These are phyloP conservation scores for Colletotrichum australisinense DNA, from an alignment of 2,329 filamentous ascomycete species.

Conservation along the genomic window DNA sequence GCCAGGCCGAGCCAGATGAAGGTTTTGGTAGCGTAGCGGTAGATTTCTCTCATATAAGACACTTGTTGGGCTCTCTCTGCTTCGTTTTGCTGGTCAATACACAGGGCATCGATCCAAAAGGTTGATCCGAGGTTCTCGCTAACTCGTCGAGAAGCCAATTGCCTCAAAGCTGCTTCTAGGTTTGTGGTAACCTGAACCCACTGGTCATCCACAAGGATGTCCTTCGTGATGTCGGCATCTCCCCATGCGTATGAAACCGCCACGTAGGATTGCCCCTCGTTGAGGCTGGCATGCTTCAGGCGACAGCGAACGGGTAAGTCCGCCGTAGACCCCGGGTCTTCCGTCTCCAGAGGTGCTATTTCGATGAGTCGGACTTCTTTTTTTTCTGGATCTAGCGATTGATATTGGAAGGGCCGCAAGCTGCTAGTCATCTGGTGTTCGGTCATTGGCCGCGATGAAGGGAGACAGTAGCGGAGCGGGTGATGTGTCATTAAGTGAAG, in stretches of 20 bases:
- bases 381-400: background rate
- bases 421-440: background rate
- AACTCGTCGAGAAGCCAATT: background rate
- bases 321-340: background rate
- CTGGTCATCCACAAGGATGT: background rate
- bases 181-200: background rate
- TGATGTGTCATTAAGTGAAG: background rate
- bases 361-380: constrained; percentile 10
- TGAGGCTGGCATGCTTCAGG: background rate
- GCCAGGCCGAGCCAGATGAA: constrained; percentile 6
- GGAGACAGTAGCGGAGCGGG: no score
- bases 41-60: constrained; percentile 1
- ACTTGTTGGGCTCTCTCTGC: constrained; percentile 1
- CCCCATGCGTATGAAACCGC: constrained; percentile 18
- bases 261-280: background rate
- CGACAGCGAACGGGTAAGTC: background rate
- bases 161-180: background rate
- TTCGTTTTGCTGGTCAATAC: constrained; percentile 5
- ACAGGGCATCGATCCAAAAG: constrained; percentile 20
- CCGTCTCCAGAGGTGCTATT: background rate
- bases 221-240: background rate
- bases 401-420: background rate
- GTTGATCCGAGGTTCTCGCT: background rate
- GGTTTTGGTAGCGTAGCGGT: background rate
- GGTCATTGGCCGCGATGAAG: no score